phyloP scores from a whole-genome alignment of 352 stramenopile species.

The Aphanomyces stellatus region DNA sequence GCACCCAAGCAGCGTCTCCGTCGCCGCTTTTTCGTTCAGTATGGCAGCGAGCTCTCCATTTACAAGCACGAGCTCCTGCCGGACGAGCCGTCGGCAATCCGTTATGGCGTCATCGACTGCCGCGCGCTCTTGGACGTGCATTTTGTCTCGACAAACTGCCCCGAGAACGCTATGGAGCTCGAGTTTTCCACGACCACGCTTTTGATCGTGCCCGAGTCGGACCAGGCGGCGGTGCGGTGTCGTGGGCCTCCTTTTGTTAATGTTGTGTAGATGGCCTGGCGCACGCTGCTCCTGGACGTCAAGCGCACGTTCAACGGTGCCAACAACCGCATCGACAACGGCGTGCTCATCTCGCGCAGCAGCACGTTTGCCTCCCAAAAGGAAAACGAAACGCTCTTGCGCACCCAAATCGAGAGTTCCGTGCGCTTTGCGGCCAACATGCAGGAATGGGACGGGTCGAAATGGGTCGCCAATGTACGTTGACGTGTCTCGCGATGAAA shows the following conservation, averaged over 20 bases:
- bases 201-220: slow-evolving; percentile 71
- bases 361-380: slow-evolving; percentile 79
- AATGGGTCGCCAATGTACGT: slow-evolving; percentile 70
- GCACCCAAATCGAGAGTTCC: slow-evolving; percentile 67
- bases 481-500: not conserved
- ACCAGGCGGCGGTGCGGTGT: slow-evolving; percentile 57
- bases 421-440: slow-evolving; percentile 80
- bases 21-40: slow-evolving; percentile 81
- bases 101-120: slow-evolving; percentile 81
- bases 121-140: slow-evolving; percentile 70
- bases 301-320: slow-evolving; percentile 63
- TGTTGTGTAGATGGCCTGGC: slow-evolving; percentile 44
- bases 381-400: slow-evolving; percentile 78
- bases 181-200: slow-evolving; percentile 67
- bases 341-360: slow-evolving; percentile 75
- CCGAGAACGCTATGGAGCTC: slow-evolving; percentile 78
- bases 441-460: slow-evolving; percentile 76
- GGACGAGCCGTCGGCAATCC: slow-evolving; percentile 69
- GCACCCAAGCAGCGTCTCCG: slow-evolving; percentile 69
- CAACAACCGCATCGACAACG: slow-evolving; percentile 66
- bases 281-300: slow-evolving; percentile 65
- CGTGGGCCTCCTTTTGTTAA: not conserved
- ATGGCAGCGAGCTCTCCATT: slow-evolving; percentile 82
- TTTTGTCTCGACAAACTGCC: slow-evolving; percentile 77
- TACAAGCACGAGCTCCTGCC: slow-evolving; percentile 83